phyloP scores from a whole-genome alignment of 75 land plant species.

The Pinus albicaulis region DNA sequence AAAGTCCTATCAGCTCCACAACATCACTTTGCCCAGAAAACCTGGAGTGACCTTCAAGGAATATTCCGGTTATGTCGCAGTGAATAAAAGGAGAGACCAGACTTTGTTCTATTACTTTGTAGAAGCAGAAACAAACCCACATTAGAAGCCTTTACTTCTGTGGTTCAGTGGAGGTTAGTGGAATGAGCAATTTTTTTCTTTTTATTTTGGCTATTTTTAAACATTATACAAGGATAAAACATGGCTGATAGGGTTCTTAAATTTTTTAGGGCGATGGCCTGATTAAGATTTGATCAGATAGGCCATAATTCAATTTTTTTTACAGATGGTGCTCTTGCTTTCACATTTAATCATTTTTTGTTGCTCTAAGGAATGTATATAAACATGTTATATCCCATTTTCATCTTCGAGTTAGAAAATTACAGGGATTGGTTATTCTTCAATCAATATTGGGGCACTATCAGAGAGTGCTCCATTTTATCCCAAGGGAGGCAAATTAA shows the following conservation, averaged over 20 bases:
- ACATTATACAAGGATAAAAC: background rate
- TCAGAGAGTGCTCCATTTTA: conserved; percentile 96
- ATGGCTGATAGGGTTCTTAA: background rate
- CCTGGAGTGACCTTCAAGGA: conserved; percentile 66
- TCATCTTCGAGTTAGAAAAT: background rate
- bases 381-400: too few species aligned
- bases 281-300: background rate
- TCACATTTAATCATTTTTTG: background rate
- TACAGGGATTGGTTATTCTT: conserved; percentile 96
- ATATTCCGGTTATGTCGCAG: conserved; percentile 68
- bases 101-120: conserved; percentile 85
- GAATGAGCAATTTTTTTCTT: background rate
- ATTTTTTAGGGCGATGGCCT: background rate
- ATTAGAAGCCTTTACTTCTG: conserved; percentile 72
- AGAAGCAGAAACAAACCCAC: conserved; percentile 63
- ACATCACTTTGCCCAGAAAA: conserved; percentile 73
- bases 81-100: conserved; percentile 46
- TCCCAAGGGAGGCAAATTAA: conserved; percentile 57
- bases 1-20: conserved; percentile 1
- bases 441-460: conserved; percentile 85
- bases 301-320: background rate
- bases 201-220: too few species aligned
- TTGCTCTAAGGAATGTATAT: too few species aligned
- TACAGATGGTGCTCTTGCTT: background rate
- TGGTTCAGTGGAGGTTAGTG: conserved; percentile 89